These are phyloP conservation scores for Annona cherimola DNA, from an alignment of 164 flowering plant species.

Conservation along the genomic window DNA sequence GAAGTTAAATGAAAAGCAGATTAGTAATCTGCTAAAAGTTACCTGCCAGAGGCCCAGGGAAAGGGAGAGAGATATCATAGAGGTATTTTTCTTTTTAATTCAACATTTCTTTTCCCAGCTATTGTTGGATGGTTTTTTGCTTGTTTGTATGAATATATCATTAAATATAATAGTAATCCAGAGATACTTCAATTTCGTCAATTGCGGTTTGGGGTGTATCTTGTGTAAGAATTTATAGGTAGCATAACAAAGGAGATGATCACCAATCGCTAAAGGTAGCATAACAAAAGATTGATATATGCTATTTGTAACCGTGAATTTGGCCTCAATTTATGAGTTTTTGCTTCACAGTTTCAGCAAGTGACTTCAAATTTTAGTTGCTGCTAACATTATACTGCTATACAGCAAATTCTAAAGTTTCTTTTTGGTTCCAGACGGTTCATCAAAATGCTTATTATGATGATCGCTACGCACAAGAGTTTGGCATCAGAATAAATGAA, in stretches of 20 bases:
- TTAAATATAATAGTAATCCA: too few relatives aligned
- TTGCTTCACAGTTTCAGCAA: too few relatives aligned
- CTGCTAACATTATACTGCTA: not conserved
- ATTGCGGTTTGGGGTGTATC: too few relatives aligned
- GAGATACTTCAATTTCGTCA: too few relatives aligned
- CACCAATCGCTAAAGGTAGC: too few relatives aligned
- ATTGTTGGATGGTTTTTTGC: too few relatives aligned
- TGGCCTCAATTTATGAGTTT: too few relatives aligned
- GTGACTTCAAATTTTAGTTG: not conserved
- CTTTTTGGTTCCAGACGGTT: slow-evolving; percentile 52
- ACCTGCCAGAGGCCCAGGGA: slow-evolving; percentile 78
- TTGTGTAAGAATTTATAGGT: too few relatives aligned
- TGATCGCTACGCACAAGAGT: slow-evolving; percentile 85
- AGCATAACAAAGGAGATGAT: too few relatives aligned
- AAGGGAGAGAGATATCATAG: slow-evolving; percentile 60
- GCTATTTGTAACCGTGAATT: too few relatives aligned
- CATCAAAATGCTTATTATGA: slow-evolving; percentile 68
- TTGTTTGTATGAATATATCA: too few relatives aligned
- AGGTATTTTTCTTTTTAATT: slow-evolving; percentile 29
- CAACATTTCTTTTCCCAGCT: not conserved
- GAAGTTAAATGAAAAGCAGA: slow-evolving; percentile 66
- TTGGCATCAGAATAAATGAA: slow-evolving; percentile 85
- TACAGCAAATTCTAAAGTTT: not conserved
- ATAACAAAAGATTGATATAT: too few relatives aligned
- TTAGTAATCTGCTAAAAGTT: slow-evolving; percentile 63